phyloP scores from a whole-genome alignment of 2,329 filamentous ascomycete genomes.

The Neopestalotiopsis clavispora region DNA sequence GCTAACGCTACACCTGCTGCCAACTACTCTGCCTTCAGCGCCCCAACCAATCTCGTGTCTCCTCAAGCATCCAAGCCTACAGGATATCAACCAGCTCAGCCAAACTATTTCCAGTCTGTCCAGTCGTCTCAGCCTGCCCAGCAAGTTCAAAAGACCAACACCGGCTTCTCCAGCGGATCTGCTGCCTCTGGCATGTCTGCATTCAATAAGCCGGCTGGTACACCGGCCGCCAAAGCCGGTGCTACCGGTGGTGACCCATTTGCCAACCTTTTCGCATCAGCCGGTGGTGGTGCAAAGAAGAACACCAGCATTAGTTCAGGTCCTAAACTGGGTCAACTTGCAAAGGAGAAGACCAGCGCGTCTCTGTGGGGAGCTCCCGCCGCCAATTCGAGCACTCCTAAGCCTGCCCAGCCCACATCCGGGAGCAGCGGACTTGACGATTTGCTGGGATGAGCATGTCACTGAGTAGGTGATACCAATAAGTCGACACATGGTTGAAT shows the following conservation, averaged over 20 bases:
- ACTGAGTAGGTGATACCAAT: not conserved
- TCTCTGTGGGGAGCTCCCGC: constrained; percentile 88
- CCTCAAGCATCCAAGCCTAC: constrained; percentile 56
- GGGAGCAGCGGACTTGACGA: constrained; percentile 36
- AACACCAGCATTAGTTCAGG: constrained; percentile 64
- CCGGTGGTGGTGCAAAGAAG: constrained; percentile 79
- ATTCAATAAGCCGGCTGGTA: constrained; percentile 52
- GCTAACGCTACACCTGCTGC: constrained; percentile 58
- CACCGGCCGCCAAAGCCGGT: constrained; percentile 55
- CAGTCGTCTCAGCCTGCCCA: constrained; percentile 68
- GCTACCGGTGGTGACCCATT: constrained; percentile 82
- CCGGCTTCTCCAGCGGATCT: constrained; percentile 22
- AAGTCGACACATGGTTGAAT: not conserved
- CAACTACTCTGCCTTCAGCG: constrained; percentile 68
- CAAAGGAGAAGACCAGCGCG: constrained; percentile 96
- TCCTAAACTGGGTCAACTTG: constrained; percentile 88
- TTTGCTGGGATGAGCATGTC: constrained; percentile 33
- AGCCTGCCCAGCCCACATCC: constrained; percentile 27
- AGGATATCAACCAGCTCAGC: constrained; percentile 76
- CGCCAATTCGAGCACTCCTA: constrained; percentile 24
- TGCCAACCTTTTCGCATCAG: constrained; percentile 81
- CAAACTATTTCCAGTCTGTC: constrained; percentile 96
- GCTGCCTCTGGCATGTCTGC: constrained; percentile 31
- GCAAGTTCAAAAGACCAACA: constrained; percentile 36
- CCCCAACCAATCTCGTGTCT: constrained; percentile 48